Evolutionary conservation across 768 basidiomycete species (phyloP).

Genomic region (Filobasidium wieringae): DNA sequence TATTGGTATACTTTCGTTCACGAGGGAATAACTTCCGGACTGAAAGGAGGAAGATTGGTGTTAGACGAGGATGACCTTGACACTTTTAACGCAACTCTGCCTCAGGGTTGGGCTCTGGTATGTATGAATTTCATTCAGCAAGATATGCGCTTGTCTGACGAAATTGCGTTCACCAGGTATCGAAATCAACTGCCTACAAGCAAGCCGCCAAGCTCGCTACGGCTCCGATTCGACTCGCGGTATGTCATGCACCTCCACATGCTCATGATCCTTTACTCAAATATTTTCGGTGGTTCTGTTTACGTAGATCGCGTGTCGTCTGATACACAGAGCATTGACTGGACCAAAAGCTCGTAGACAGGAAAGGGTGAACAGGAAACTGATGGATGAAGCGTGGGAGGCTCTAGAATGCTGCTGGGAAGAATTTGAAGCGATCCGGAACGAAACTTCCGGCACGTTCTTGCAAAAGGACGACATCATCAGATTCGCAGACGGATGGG

Average conservation of each 20-base stretch:
- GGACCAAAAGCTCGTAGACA: conserved; percentile 59
- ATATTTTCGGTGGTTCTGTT: neutral
- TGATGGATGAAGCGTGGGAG: conserved; percentile 71
- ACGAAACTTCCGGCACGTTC: conserved; percentile 26
- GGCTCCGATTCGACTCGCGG: conserved; percentile 61
- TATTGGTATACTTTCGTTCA: conserved; percentile 84
- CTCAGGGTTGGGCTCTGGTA: conserved; percentile 45
- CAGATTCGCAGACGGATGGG: conserved; percentile 72
- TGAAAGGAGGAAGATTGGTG: conserved; percentile 70
- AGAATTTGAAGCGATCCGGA: conserved; percentile 57
- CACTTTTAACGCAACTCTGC: conserved; percentile 55
- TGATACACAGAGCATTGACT: conserved; percentile 65
- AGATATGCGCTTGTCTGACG: neutral
- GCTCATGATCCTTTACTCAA: neutral
- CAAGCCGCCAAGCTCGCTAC: conserved; percentile 41
- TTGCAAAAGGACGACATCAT: conserved; percentile 49
- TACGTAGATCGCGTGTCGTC: conserved; percentile 52
- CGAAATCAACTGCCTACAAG: conserved; percentile 6
- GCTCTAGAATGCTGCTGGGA: conserved; percentile 70
- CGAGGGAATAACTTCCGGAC: conserved; percentile 69
- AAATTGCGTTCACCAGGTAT: neutral
- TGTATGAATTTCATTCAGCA: conserved; percentile 1
- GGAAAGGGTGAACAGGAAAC: conserved; percentile 51
- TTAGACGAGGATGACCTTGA: conserved; percentile 69
- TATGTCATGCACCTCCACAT: conserved; percentile 16